These are phyloP conservation scores for Larix kaempferi DNA, from an alignment of 75 land plant genomes.

Conservation along the genomic window DNA sequence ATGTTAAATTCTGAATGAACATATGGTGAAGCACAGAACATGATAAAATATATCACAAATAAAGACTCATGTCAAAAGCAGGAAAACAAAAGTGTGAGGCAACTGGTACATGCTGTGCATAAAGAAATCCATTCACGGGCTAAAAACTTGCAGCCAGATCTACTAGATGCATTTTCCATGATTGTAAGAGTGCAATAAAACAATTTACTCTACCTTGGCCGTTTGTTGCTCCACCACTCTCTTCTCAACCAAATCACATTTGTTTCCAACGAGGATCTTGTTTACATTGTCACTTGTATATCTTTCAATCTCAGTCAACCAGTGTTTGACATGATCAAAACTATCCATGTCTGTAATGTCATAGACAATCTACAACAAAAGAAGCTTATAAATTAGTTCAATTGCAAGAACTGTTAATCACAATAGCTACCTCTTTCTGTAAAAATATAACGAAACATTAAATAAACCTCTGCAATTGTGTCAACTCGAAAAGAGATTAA, in stretches of 20 bases:
- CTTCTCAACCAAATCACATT: constrained; percentile 62
- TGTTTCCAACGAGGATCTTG: constrained; percentile 79
- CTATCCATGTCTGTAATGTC: constrained; percentile 85
- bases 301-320: constrained; percentile 86
- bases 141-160: neutral
- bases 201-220: constrained; percentile 50
- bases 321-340: constrained; percentile 83
- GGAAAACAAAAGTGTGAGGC: neutral
- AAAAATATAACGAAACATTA: neutral
- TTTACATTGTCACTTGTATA: constrained; percentile 83
- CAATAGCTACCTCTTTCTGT: neutral
- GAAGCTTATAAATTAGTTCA: neutral
- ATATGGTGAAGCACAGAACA: neutral
- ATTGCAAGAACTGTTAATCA: neutral
- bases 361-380: constrained; percentile 61
- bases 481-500: neutral
- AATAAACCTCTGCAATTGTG: neutral
- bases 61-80: neutral
- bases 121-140: neutral
- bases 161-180: constrained; percentile 1
- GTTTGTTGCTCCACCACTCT: constrained; percentile 71
- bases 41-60: constrained; percentile 2
- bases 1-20: neutral
- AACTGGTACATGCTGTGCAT: neutral
- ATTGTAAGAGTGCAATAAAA: neutral